These are phyloP conservation scores for Candida endomychidarum DNA, from an alignment of 805 yeast species.

Conservation along the genomic window DNA sequence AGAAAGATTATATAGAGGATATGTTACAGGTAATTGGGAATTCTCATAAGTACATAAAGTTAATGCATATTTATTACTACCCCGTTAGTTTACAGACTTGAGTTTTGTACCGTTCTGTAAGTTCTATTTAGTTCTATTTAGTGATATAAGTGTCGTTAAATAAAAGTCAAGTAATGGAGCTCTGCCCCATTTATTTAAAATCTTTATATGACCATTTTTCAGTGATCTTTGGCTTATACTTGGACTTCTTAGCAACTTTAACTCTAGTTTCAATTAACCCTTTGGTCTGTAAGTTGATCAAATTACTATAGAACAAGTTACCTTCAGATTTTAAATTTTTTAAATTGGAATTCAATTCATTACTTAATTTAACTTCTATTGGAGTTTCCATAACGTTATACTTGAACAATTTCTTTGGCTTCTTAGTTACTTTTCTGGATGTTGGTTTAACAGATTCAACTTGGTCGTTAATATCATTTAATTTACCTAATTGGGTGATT, in stretches of 20 bases:
- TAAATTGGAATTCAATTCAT: slow-evolving; percentile 83
- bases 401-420: slow-evolving; percentile 42
- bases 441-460: slow-evolving; percentile 21
- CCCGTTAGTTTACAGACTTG: too few relatives aligned
- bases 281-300: slow-evolving; percentile 75
- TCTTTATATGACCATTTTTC: slow-evolving; percentile 95
- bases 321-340: slow-evolving; percentile 91
- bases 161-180: too few relatives aligned
- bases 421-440: slow-evolving; percentile 20
- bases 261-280: slow-evolving; percentile 88
- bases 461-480: slow-evolving; percentile 22
- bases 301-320: slow-evolving; percentile 74
- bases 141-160: too few relatives aligned
- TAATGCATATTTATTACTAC: slow-evolving; percentile 7
- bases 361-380: slow-evolving; percentile 80
- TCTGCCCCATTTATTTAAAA: slow-evolving; percentile 67
- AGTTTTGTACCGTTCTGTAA: too few relatives aligned
- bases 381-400: slow-evolving; percentile 43
- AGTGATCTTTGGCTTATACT: slow-evolving; percentile 70
- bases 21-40: slow-evolving; percentile 47
- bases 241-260: slow-evolving; percentile 63
- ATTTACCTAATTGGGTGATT: slow-evolving; percentile 55
- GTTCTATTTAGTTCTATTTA: too few relatives aligned
- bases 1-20: slow-evolving; percentile 48
- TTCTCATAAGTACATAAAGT: slow-evolving; percentile 18